Evolutionary conservation across 148 eudicot species (phyloP).

Genomic region (Rhododendron griersonianum): DNA sequence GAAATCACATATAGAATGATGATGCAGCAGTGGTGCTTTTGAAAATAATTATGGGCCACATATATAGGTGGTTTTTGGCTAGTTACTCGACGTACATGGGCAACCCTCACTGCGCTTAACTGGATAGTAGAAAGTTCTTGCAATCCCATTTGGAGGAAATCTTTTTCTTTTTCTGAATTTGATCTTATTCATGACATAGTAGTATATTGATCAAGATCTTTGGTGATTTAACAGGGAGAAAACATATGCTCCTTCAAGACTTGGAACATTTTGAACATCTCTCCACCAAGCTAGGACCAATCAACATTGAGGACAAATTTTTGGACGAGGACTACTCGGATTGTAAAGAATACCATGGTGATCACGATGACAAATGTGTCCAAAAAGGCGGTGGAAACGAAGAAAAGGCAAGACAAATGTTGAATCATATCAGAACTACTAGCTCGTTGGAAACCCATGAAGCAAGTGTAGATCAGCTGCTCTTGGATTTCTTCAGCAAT

Average conservation of each 20-base stretch:
- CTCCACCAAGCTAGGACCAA: constrained; percentile 18
- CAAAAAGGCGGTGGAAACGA: constrained; percentile 11
- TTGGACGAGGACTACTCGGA: background rate
- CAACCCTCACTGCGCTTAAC: too few relatives aligned
- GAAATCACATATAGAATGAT: background rate
- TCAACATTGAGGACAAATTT: constrained; percentile 3
- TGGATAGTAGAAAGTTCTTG: background rate
- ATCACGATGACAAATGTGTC: background rate
- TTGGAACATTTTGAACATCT: constrained; percentile 37
- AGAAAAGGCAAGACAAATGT: constrained; percentile 20
- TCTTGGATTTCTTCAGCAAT: constrained; percentile 27
- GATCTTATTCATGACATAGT: background rate
- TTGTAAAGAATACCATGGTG: background rate
- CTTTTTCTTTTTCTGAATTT: background rate
- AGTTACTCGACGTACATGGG: too few relatives aligned
- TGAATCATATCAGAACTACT: constrained; percentile 10
- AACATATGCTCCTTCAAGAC: constrained; percentile 32
- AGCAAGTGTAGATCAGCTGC: constrained; percentile 2
- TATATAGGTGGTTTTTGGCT: too few relatives aligned
- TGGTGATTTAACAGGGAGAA: constrained; percentile 24
- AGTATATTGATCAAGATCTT: background rate
- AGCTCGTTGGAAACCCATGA: background rate
- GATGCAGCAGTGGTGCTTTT: too few relatives aligned
- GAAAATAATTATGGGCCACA: too few relatives aligned
- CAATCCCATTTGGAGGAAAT: background rate